Conservation (phyloP, 257 asterid genomes). For the Eucommia ulmoides region DNA sequence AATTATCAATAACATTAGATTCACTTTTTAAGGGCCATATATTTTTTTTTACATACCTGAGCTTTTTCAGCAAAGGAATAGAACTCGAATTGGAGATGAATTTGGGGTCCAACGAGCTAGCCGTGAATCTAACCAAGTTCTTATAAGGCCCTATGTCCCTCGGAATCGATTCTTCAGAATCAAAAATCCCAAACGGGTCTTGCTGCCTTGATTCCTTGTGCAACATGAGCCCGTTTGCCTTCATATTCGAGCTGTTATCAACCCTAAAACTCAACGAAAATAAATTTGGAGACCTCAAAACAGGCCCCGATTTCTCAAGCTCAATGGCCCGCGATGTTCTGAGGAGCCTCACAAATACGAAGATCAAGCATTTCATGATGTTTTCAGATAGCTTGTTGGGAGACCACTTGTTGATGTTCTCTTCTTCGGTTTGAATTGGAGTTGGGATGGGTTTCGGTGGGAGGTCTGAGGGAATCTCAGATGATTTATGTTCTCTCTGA, state of each 20-base stretch:
- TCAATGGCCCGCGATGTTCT: conserved; percentile 76
- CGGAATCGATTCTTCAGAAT: conserved; percentile 49
- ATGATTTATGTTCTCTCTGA: too few species aligned
- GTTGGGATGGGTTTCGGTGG: conserved; percentile 21
- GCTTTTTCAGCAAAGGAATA: conserved; percentile 48
- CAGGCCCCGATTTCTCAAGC: conserved; percentile 63
- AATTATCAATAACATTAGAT: too few species aligned
- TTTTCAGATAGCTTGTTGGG: conserved; percentile 91
- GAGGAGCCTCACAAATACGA: conserved; percentile 59
- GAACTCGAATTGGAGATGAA: conserved; percentile 54
- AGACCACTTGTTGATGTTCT: conserved; percentile 47
- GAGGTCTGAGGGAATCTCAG: conserved; percentile 20
- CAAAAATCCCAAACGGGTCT: conserved; percentile 81
- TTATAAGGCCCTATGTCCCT: conserved; percentile 83
- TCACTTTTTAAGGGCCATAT: too few species aligned
- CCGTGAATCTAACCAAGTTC: conserved; percentile 58
- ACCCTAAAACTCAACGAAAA: conserved; percentile 69
- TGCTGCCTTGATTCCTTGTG: conserved; percentile 76
- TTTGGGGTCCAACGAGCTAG: conserved; percentile 60
- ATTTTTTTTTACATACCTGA: conserved; percentile 67
- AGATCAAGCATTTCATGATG: conserved; percentile 66
- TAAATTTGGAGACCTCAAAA: conserved; percentile 43
- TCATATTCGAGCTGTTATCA: conserved; percentile 33
- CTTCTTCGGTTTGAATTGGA: conserved; percentile 51
- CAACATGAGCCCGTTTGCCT: conserved; percentile 19